Evolutionary conservation across 805 yeast genomes (phyloP).

Genomic region (Myxozyma lipomycoides): DNA sequence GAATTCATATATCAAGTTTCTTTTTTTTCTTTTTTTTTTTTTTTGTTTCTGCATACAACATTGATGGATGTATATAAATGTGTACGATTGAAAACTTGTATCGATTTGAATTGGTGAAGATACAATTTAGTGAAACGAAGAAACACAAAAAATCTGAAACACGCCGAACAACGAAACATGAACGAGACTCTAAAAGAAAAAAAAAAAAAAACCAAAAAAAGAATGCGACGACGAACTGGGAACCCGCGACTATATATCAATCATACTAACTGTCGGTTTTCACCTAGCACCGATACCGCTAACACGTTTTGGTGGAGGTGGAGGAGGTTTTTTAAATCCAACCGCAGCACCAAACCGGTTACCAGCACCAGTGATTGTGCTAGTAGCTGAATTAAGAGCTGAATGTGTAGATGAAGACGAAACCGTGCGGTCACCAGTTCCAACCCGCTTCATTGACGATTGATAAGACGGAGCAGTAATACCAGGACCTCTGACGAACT

Average conservation of each 20-base stretch:
- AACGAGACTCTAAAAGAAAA: not conserved
- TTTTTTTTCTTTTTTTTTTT: no score
- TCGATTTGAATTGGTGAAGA: no score
- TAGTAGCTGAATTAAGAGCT: not conserved
- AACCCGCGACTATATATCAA: not conserved
- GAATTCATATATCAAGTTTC: no score
- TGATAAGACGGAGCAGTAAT: constrained; percentile 20
- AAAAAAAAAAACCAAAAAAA: no score
- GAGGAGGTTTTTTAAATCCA: constrained; percentile 23
- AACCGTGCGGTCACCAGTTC: constrained; percentile 3
- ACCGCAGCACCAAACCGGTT: constrained; percentile 12
- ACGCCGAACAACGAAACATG: not conserved
- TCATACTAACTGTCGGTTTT: not conserved
- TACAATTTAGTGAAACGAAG: no score
- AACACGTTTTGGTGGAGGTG: constrained; percentile 27
- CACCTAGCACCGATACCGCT: constrained; percentile 20
- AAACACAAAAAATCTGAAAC: not conserved
- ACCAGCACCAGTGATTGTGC: not conserved
- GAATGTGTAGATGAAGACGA: not conserved
- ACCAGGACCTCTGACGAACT: constrained; percentile 2
- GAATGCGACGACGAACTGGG: not conserved
- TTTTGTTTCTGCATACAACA: no score
- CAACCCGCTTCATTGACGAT: constrained; percentile 22
- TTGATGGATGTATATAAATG: no score
- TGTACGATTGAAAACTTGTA: no score